A percentile compares a stretch with the other conserved stretches of the same genome.
These are phyloP conservation scores for Primulina huaijiensis DNA, from an alignment of 257 asterid species.

Conservation along the genomic window DNA sequence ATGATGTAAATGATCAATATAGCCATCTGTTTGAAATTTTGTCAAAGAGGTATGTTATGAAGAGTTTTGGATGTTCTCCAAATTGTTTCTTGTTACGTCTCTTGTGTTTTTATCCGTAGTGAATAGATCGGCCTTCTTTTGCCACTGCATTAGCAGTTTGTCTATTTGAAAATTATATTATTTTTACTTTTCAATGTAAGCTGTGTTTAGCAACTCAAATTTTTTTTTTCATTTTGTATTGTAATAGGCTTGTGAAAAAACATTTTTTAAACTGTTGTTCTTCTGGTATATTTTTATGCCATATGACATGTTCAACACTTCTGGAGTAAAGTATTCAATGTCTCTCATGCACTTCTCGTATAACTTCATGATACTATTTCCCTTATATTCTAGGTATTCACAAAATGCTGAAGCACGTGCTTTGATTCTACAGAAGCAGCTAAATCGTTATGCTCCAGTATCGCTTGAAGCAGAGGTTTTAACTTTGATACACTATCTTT, in stretches of 20 bases:
- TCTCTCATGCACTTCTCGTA: background rate
- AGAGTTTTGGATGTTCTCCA: constrained; percentile 11
- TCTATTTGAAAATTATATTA: background rate
- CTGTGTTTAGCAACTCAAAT: constrained; percentile 14
- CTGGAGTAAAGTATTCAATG: background rate
- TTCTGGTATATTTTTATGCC: background rate
- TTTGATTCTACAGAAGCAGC: constrained; percentile 68
- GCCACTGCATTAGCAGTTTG: constrained; percentile 8
- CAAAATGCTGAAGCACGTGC: constrained; percentile 59
- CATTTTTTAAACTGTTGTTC: background rate
- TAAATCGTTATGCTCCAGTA: constrained; percentile 74
- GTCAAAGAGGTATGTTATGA: constrained; percentile 63
- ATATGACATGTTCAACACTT: constrained; percentile 1
- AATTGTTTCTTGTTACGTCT: constrained; percentile 10
- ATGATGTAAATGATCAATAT: constrained; percentile 68
- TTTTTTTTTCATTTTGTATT: background rate
- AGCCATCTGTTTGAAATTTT: constrained; percentile 78
- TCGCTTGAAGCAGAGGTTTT: constrained; percentile 83
- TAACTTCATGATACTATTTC: constrained; percentile 23
- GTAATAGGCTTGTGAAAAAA: background rate
- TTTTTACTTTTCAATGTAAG: constrained; percentile 3
- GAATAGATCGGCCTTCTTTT: constrained; percentile 4
- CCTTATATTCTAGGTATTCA: constrained; percentile 56
- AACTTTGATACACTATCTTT: constrained; percentile 4
- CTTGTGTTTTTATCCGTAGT: constrained; percentile 15